These are phyloP conservation scores for Tolypocladium ovalisporum DNA, from an alignment of 2,329 filamentous ascomycete species.

Conservation along the genomic window DNA sequence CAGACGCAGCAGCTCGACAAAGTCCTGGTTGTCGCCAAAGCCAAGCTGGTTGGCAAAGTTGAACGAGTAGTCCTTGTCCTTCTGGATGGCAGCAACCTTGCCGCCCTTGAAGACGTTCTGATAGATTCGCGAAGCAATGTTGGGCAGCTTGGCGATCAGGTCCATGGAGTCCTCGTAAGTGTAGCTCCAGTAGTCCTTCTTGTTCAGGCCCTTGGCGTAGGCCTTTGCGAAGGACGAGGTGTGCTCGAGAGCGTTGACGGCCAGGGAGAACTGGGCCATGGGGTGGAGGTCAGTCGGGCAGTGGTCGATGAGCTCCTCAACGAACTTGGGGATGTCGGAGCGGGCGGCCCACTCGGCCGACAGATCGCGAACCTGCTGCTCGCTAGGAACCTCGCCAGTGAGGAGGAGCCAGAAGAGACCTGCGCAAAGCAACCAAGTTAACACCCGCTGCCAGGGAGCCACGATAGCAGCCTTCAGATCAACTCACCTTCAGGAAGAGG, in stretches of 20 bases:
- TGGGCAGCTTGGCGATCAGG: conserved; percentile 97
- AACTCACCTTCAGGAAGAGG: conserved; percentile 79
- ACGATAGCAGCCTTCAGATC: neutral
- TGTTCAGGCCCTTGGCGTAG: conserved; percentile 97
- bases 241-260: conserved; percentile 96
- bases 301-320: conserved; percentile 99
- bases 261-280: conserved; percentile 98
- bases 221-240: conserved; percentile 97
- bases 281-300: conserved; percentile 98
- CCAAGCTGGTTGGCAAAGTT: conserved; percentile 99
- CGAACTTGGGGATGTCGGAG: conserved; percentile 92
- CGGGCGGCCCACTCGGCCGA: conserved; percentile 98
- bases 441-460: neutral
- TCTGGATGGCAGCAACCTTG: conserved; percentile 91
- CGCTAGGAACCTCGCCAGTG: conserved; percentile 92
- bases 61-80: conserved; percentile 99
- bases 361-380: conserved; percentile 96
- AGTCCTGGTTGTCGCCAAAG: conserved; percentile 90
- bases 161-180: conserved; percentile 99
- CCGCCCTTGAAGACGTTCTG: conserved; percentile 99
- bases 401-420: conserved; percentile 99
- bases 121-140: conserved; percentile 97
- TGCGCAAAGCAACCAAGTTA: conserved; percentile 15
- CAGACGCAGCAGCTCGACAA: conserved; percentile 94
- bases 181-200: conserved; percentile 99